A percentile compares a stretch with the other conserved stretches of the same genome.
Evolutionary conservation across 2,329 filamentous ascomycete species (phyloP).

Genomic region (Talaromyces albobiverticillius): DNA sequence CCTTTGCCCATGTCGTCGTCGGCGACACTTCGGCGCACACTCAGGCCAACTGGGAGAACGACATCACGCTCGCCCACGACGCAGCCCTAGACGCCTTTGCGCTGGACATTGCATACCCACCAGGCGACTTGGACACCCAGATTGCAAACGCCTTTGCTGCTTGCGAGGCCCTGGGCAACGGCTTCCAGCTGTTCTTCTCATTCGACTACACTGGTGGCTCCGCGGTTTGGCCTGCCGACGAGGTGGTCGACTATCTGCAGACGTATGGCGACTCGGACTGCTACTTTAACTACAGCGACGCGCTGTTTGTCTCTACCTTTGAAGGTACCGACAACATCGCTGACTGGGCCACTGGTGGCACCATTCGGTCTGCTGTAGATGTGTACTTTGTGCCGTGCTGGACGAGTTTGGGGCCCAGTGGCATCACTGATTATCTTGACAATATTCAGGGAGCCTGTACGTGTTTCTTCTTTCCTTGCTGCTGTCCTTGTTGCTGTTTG

Average conservation of each 20-base stretch:
- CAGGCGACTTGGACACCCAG: slow-evolving; percentile 19
- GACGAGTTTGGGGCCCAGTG: slow-evolving; percentile 34
- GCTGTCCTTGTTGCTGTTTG: background rate
- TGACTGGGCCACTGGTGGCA: slow-evolving; percentile 38
- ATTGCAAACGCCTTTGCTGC: slow-evolving; percentile 26
- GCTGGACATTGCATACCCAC: slow-evolving; percentile 34
- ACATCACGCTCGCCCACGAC: slow-evolving; percentile 35
- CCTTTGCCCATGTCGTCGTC: slow-evolving; percentile 29
- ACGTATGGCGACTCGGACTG: slow-evolving; percentile 25
- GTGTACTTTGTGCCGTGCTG: slow-evolving; percentile 49
- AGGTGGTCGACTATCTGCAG: slow-evolving; percentile 25
- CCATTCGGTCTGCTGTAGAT: slow-evolving; percentile 22
- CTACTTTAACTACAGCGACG: slow-evolving; percentile 19
- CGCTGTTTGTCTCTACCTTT: slow-evolving; percentile 42
- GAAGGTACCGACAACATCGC: slow-evolving; percentile 41
- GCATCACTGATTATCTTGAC: slow-evolving; percentile 24
- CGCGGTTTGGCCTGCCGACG: slow-evolving; percentile 26
- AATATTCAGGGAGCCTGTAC: slow-evolving; percentile 32
- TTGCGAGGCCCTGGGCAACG: slow-evolving; percentile 21
- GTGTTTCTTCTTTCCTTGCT: background rate
- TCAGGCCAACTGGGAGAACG: slow-evolving; percentile 16
- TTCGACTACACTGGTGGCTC: slow-evolving; percentile 36
- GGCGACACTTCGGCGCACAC: slow-evolving; percentile 19
- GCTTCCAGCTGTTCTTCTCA: slow-evolving; percentile 36
- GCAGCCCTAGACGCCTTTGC: slow-evolving; percentile 43